Percentiles rank a stretch among this genome's conserved stretches.
Evolutionary conservation across 371 early-diverging fungal genomes (phyloP).

Genomic region (Rhizopus stolonifer): DNA sequence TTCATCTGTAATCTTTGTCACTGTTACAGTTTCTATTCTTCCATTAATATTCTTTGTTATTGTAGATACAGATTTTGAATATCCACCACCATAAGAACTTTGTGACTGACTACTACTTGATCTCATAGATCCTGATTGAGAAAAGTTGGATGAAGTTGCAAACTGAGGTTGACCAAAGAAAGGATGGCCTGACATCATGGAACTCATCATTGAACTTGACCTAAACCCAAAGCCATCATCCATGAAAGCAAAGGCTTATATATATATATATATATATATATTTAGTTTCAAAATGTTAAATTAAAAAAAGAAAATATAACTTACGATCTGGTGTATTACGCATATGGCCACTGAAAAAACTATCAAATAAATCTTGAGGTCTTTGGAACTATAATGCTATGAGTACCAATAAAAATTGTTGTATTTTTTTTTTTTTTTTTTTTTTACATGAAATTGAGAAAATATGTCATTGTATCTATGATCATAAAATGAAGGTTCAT

Average conservation of each 20-base stretch:
- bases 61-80: slow-evolving; percentile 30
- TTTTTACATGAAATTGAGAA: slow-evolving; percentile 33
- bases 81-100: slow-evolving; percentile 5
- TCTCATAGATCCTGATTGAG: slow-evolving; percentile 1
- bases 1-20: slow-evolving; percentile 33
- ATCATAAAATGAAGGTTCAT: background rate
- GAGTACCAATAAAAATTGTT: background rate
- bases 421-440: background rate
- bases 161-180: too few relatives aligned
- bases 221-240: too few relatives aligned
- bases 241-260: background rate
- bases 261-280: too few relatives aligned
- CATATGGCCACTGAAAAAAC: slow-evolving; percentile 39
- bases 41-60: slow-evolving; percentile 39
- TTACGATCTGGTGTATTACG: slow-evolving; percentile 9
- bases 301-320: too few relatives aligned
- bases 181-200: background rate
- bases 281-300: too few relatives aligned
- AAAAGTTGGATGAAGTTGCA: background rate
- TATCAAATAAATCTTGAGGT: slow-evolving; percentile 51
- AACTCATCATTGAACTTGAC: background rate
- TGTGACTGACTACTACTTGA: background rate
- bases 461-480: slow-evolving; percentile 22
- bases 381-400: slow-evolving; percentile 40
- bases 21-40: slow-evolving; percentile 24